These are phyloP conservation scores for Thermothielavioides terrestris DNA, from an alignment of 495 filamentous ascomycete species.

Conservation along the genomic window DNA sequence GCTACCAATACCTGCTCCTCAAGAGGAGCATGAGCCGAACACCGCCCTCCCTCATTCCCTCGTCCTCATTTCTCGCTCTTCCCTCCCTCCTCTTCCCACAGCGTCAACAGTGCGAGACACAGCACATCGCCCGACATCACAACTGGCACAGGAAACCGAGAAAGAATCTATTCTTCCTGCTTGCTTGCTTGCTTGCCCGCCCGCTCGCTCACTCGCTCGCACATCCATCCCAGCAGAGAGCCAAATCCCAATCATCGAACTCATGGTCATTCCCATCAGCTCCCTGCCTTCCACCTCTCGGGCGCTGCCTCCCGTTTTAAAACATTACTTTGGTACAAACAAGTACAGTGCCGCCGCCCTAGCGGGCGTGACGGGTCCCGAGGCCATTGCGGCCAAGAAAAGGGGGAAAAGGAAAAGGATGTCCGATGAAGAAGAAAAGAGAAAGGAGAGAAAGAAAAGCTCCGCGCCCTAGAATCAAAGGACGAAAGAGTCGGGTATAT, in stretches of 20 bases:
- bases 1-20: too few relatives aligned
- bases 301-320: too few relatives aligned
- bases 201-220: background rate
- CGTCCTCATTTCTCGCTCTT: background rate
- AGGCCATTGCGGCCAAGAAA: background rate
- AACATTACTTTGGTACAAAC: conserved; percentile 2
- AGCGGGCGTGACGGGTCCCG: background rate
- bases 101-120: background rate
- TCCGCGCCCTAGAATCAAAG: background rate
- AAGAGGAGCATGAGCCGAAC: too few relatives aligned
- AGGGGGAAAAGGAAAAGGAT: background rate
- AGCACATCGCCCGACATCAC: background rate
- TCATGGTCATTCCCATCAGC: conserved; percentile 7
- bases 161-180: background rate
- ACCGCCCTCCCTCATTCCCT: too few relatives aligned
- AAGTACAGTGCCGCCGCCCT: background rate
- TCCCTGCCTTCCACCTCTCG: background rate
- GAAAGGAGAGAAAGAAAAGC: background rate
- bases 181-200: background rate
- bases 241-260: background rate
- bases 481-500: conserved; percentile 20
- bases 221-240: background rate
- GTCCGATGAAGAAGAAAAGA: background rate
- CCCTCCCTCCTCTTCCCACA: background rate
- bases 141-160: background rate